Evolutionary conservation across 2,329 filamentous ascomycete species (phyloP), one percentile per base, ranked within the genome.

Genomic region (Hymenoscyphus infarciens): DNA sequence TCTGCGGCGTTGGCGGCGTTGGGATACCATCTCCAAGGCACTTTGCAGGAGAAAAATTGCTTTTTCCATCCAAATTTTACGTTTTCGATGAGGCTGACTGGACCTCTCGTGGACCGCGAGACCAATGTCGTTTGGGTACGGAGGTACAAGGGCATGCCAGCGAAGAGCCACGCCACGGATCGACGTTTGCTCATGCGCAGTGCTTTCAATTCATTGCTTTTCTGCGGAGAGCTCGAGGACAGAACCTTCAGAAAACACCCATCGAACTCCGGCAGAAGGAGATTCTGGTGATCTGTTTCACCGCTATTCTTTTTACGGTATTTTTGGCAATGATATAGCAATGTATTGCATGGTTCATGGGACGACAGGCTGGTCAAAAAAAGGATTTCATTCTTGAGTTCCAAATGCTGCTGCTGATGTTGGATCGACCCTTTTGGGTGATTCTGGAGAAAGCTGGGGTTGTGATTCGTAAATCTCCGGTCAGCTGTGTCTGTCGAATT

Each of bases 51-150:
- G 10, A 49, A 62, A 45, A 53, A 59, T 69, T 68, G 53, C 63
- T 69, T 70, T 60, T 70, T 64, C 56, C 27, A 62, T 62, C 57
- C 62, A 65, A 65, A 35, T 66, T 65, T 67, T 67, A 66, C 64
- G 64, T 67, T 66, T 66, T 64, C 62, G 38, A 61, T 67, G 65
- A 67, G 68, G 65, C 65, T 68, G 64, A 68, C 67, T 62, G 62
- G 62, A 49, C 42, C 8, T 52, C 45, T 52, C 19, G 45, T 52
- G 45, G 19, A 22, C 45, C 45, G 42, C 42, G 42, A 49, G 42
- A 49, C 42, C 42, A n/a, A n/a, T 10, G n/a, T 49, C 42, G 19
- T 49, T 49, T 49, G 42, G n/a, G 42, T 49, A 54, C 61, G 29
- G 38, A n/a, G n/a, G 42, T 49, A 54, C 61, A 33, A 45, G 57